These are phyloP conservation scores for Stentor roeselii DNA, from an alignment of 73 alveolate species.

Conservation along the genomic window DNA sequence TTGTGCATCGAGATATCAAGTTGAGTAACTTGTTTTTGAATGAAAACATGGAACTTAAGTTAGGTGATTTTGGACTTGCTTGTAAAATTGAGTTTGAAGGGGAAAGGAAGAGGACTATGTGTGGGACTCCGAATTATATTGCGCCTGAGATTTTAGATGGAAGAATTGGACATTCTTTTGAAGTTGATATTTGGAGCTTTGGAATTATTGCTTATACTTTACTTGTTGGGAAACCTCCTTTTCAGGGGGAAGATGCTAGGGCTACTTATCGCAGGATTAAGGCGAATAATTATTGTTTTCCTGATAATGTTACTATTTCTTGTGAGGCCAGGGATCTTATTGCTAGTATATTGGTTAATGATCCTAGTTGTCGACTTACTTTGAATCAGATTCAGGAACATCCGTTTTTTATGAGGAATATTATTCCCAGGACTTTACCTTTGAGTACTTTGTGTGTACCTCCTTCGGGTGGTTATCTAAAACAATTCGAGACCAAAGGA, in stretches of 20 bases:
- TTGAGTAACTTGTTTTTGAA: slow-evolving; percentile 68
- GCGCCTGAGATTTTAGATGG: slow-evolving; percentile 54
- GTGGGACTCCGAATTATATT: slow-evolving; percentile 70
- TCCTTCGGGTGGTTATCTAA: slow-evolving; percentile 64
- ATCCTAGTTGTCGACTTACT: slow-evolving; percentile 75
- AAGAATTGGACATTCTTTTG: slow-evolving; percentile 80
- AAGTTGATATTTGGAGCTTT: slow-evolving; percentile 68
- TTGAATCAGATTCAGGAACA: slow-evolving; percentile 60
- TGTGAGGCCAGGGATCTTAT: slow-evolving; percentile 56
- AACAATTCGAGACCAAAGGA: too few species aligned
- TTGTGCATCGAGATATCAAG: slow-evolving; percentile 68
- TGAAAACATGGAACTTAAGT: slow-evolving; percentile 63
- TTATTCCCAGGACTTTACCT: slow-evolving; percentile 81
- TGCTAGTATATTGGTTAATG: slow-evolving; percentile 53
- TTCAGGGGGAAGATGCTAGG: slow-evolving; percentile 72
- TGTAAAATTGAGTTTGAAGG: slow-evolving; percentile 68
- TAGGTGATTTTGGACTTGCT: slow-evolving; percentile 81
- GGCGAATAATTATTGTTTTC: slow-evolving; percentile 53
- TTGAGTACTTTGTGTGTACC: slow-evolving; percentile 73
- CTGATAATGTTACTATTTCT: slow-evolving; percentile 62
- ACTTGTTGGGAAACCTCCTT: slow-evolving; percentile 68
- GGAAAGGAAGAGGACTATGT: slow-evolving; percentile 70
- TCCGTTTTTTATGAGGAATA: slow-evolving; percentile 60
- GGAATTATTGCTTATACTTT: slow-evolving; percentile 61
- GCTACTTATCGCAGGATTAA: slow-evolving; percentile 67